Conservation (phyloP, 108 stramenopile species). For the Pinguiococcus pyrenoidosus region DNA sequence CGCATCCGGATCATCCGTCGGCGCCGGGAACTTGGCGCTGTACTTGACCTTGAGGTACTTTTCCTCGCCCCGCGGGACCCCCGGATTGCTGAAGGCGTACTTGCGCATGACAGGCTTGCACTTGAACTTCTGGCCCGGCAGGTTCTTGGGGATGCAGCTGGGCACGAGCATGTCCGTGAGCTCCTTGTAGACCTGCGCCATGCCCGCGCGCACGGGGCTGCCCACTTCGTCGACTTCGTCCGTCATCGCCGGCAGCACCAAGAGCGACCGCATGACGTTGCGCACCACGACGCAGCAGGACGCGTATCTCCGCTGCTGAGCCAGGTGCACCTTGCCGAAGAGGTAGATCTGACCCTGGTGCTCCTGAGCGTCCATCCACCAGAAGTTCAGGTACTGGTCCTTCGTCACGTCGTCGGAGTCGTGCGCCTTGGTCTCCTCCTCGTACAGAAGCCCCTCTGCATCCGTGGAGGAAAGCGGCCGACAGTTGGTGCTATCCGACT, state of each 20-base stretch:
- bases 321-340: constrained; percentile 70
- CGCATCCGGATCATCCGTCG: too few species aligned
- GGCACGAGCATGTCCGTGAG: constrained; percentile 33
- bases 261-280: constrained; percentile 62
- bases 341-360: constrained; percentile 71
- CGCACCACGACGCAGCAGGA: constrained; percentile 74
- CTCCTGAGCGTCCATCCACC: constrained; percentile 87
- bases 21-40: constrained; percentile 67
- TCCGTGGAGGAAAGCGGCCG: constrained; percentile 6
- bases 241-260: constrained; percentile 64
- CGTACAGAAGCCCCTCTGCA: constrained; percentile 2
- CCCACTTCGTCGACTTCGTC: not conserved
- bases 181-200: constrained; percentile 67
- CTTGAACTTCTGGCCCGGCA: constrained; percentile 58
- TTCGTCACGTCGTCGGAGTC: constrained; percentile 18
- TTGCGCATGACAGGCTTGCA: constrained; percentile 70
- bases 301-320: constrained; percentile 29
- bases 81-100: constrained; percentile 85
- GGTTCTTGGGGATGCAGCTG: constrained; percentile 44
- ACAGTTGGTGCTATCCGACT: constrained; percentile 3
- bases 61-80: constrained; percentile 76
- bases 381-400: constrained; percentile 63
- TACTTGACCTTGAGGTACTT: constrained; percentile 91
- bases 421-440: constrained; percentile 21
- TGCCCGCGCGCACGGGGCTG: constrained; percentile 24